Evolutionary conservation across 768 basidiomycete species (phyloP).

Genomic region (Fomitopsis pulvina): DNA sequence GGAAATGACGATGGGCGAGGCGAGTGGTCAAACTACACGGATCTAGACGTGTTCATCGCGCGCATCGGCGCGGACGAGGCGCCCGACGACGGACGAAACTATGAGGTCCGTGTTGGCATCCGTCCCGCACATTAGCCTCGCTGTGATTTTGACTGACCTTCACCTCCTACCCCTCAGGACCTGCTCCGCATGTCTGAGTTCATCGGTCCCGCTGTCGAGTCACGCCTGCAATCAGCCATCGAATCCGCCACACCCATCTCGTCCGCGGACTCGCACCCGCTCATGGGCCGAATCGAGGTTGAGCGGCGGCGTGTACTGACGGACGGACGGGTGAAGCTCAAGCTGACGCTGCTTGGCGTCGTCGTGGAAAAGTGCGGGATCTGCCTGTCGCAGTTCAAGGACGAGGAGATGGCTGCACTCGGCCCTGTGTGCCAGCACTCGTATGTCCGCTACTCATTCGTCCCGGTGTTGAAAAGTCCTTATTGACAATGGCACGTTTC

Average conservation of each 20-base stretch:
- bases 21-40: conserved; percentile 30
- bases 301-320: conserved; percentile 50
- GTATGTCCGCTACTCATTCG: conserved; percentile 20
- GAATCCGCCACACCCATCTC: conserved; percentile 9
- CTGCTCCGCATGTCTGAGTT: conserved; percentile 55
- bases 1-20: no score
- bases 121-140: no score
- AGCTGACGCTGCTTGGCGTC: conserved; percentile 55
- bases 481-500: neutral
- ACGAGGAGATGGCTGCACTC: conserved; percentile 47
- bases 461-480: neutral
- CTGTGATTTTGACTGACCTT: no score
- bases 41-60: conserved; percentile 58
- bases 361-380: conserved; percentile 67
- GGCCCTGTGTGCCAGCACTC: conserved; percentile 56
- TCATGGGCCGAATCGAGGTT: conserved; percentile 37
- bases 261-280: conserved; percentile 10
- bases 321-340: conserved; percentile 67
- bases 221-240: conserved; percentile 17
- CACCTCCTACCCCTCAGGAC: no score
- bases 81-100: conserved; percentile 42
- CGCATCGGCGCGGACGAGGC: conserved; percentile 39
- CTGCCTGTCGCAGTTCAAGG: conserved; percentile 65
- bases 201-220: conserved; percentile 52
- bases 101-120: conserved; percentile 48